Evolutionary conservation across 106 monocot genomes (phyloP), one percentile per base, ranked within the genome.

Genomic region (Dioscorea alata): DNA sequence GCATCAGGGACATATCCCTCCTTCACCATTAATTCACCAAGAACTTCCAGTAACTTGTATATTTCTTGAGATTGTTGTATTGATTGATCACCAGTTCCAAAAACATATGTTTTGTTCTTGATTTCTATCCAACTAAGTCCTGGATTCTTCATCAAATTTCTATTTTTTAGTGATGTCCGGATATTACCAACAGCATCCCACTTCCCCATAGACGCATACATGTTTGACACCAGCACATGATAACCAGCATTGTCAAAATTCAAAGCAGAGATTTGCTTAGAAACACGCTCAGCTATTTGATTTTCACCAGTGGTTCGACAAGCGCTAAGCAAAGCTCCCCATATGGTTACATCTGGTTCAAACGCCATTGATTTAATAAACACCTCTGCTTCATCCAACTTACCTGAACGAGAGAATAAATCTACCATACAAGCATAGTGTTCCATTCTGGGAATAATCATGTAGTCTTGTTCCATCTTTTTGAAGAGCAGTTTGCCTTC

Each of bases 1-100:
- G 20, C 67, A 67, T 67, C 67, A 33, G 74, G 65, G 51, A 61
- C 12, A 68, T 67, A 68, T 49, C 67, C 67, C 60, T 75, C 75
- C 61, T 68, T 68, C 12, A 23, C 67, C 67, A 75, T 75, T 20
- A 53, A 14, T 19, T 21, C 57, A 50, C 68, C 60, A 61, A 68
- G 61, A 23, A 16, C 25, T 31, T 61, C 68, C 35, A 75, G 52
- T 12, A 69, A 68, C 10, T 61, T 0, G 17, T 60, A 21, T 4
- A 49, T 34, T 32, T 75, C 67, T 35, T 61, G 33, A 51, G 67
- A 75, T 13, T 53, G 50, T 68, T 75, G 61, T 16, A 67, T 20
- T 21, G 64, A 23, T 48, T 22, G 33, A 12, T 68, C 53, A 16
- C 68, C 68, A 56, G 68, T 68, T 4, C 68, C 68, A 56, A 68